These are phyloP conservation scores for Helianthus annuus DNA, from an alignment of 129 eudicot genomes.

Conservation along the genomic window DNA sequence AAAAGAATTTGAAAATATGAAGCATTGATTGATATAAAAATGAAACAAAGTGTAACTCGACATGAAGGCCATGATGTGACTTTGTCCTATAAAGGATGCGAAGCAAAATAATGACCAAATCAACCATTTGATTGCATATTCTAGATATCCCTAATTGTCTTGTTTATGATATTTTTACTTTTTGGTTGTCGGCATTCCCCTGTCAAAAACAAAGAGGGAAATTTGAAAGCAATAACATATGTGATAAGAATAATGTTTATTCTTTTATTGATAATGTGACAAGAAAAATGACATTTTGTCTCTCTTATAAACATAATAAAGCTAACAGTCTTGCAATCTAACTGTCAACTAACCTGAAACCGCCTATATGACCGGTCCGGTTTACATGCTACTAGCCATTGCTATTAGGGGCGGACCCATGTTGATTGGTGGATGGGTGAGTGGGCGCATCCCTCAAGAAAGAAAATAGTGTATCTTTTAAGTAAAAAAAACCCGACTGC, in stretches of 20 bases:
- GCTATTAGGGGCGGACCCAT: too few relatives aligned
- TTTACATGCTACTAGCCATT: too few relatives aligned
- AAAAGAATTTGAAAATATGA: too few relatives aligned
- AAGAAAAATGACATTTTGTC: neutral
- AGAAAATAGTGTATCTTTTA: too few relatives aligned
- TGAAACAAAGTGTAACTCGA: neutral
- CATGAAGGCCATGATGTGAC: conserved; percentile 1
- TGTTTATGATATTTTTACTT: neutral
- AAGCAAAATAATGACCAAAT: conserved; percentile 22
- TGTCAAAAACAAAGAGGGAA: conserved; percentile 18
- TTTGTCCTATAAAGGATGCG: conserved; percentile 16
- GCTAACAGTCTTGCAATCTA: too few relatives aligned
- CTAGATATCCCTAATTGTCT: conserved; percentile 23
- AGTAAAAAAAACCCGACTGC: too few relatives aligned
- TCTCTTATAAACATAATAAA: neutral
- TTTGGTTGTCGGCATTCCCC: conserved; percentile 30
- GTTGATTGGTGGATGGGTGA: too few relatives aligned
- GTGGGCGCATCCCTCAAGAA: too few relatives aligned
- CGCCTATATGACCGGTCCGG: too few relatives aligned
- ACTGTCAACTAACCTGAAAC: too few relatives aligned
- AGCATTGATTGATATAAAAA: too few relatives aligned
- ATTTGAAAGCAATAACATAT: conserved; percentile 24
- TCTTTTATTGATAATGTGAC: neutral
- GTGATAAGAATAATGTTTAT: conserved; percentile 3
- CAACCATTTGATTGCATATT: conserved; percentile 6